A percentile compares a stretch with the other conserved stretches of the same genome.
phyloP scores from a whole-genome alignment of 2,329 filamentous ascomycete species.

The Xylariaceae sp. region DNA sequence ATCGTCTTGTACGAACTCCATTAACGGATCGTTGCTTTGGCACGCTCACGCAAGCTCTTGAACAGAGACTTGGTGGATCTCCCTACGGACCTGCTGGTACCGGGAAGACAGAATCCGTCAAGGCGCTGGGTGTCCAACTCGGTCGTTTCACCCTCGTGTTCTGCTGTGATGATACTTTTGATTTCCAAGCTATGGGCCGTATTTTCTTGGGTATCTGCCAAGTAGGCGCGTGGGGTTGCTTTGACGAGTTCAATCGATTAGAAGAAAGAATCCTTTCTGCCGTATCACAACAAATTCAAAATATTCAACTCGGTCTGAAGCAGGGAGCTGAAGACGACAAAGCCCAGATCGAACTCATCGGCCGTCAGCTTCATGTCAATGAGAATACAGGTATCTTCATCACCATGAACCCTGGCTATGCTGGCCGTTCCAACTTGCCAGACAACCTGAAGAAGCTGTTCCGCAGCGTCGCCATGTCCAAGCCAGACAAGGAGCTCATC shows the following conservation, averaged over 20 bases:
- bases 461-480: slow-evolving; percentile 98
- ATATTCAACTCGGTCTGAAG: slow-evolving; percentile 94
- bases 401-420: slow-evolving; percentile 99
- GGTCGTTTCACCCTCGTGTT: slow-evolving; percentile 98
- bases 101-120: slow-evolving; percentile 98
- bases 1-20: slow-evolving; percentile 92
- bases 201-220: slow-evolving; percentile 99
- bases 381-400: slow-evolving; percentile 97
- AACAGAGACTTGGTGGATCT: slow-evolving; percentile 91
- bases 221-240: slow-evolving; percentile 98
- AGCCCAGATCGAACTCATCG: slow-evolving; percentile 89
- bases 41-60: slow-evolving; percentile 91
- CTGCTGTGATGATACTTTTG: slow-evolving; percentile 98
- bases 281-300: slow-evolving; percentile 98
- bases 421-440: slow-evolving; percentile 92
- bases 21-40: slow-evolving; percentile 98
- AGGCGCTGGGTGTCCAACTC: slow-evolving; percentile 91
- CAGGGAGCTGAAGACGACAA: slow-evolving; percentile 77
- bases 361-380: slow-evolving; percentile 85
- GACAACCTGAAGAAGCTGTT: slow-evolving; percentile 99
- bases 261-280: slow-evolving; percentile 97
- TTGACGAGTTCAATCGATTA: slow-evolving; percentile 98
- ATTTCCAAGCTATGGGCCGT: slow-evolving; percentile 99
- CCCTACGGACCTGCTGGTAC: slow-evolving; percentile 97
- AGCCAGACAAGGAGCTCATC: slow-evolving; percentile 98